Conservation (phyloP, 768 basidiomycete genomes). For the Suillus occidentalis region DNA sequence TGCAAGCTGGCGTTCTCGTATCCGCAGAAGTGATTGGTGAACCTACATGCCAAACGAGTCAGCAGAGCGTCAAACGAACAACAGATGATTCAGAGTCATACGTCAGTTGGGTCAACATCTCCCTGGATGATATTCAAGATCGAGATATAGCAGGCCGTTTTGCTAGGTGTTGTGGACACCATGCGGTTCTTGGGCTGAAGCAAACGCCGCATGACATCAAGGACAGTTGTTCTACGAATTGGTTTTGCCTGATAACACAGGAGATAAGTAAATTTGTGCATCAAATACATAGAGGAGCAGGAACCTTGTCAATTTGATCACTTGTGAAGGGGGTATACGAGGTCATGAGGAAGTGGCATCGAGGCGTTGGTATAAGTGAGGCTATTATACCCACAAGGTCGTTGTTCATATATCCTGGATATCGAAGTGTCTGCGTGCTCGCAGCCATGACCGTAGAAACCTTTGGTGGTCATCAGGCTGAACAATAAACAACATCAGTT, state of each 20-base stretch:
- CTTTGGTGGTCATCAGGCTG: constrained; percentile 38
- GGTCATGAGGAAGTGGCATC: constrained; percentile 98
- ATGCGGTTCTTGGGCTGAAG: constrained; percentile 98
- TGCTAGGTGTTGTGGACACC: constrained; percentile 92
- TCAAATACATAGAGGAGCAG: constrained; percentile 13
- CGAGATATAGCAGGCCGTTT: constrained; percentile 94
- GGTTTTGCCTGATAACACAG: constrained; percentile 74
- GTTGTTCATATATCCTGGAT: constrained; percentile 99
- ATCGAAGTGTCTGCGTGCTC: constrained; percentile 93
- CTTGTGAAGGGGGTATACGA: constrained; percentile 98
- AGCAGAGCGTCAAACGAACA: not conserved
- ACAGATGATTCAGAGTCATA: constrained; percentile 30
- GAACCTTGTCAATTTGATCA: constrained; percentile 93
- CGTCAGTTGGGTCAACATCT: constrained; percentile 97
- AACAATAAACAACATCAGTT: not conserved
- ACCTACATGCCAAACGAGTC: constrained; percentile 50
- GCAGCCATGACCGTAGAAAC: constrained; percentile 98
- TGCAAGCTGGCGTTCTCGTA: constrained; percentile 93
- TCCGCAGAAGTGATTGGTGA: constrained; percentile 94
- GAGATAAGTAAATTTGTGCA: constrained; percentile 4
- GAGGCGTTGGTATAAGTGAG: constrained; percentile 93
- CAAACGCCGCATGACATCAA: constrained; percentile 97
- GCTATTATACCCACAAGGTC: constrained; percentile 97
- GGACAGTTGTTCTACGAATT: constrained; percentile 92
- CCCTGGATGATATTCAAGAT: constrained; percentile 98